These are phyloP conservation scores for Pseudocercospora cruenta DNA, from an alignment of 2,329 filamentous ascomycete species.

Conservation along the genomic window DNA sequence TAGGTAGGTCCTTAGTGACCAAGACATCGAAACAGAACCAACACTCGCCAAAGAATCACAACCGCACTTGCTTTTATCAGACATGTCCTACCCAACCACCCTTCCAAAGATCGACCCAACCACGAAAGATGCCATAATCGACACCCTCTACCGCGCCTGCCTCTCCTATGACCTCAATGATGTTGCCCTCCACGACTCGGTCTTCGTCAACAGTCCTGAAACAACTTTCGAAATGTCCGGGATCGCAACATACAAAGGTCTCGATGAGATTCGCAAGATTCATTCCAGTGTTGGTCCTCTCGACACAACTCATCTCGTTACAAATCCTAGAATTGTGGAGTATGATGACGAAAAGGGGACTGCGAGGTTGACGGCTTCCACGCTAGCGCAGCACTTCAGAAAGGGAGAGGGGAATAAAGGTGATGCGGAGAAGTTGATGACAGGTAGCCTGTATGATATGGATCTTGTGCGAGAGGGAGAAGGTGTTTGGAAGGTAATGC, in stretches of 20 bases:
- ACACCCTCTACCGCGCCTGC: slow-evolving; percentile 39
- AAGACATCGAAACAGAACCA: no score
- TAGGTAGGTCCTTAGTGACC: no score
- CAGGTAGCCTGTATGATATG: slow-evolving; percentile 36
- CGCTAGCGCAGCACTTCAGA: slow-evolving; percentile 37
- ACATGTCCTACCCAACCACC: no score
- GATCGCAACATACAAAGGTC: slow-evolving; percentile 28
- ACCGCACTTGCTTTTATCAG: no score
- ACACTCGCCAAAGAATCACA: no score
- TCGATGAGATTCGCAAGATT: slow-evolving; percentile 27
- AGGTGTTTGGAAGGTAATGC: slow-evolving; percentile 43
- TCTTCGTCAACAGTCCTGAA: slow-evolving; percentile 27
- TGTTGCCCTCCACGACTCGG: slow-evolving; percentile 37
- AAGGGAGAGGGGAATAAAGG: slow-evolving; percentile 34
- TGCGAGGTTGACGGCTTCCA: slow-evolving; percentile 34
- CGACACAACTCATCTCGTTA: slow-evolving; percentile 42
- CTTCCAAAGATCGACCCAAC: no score
- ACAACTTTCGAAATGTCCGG: slow-evolving; percentile 28
- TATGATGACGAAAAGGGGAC: slow-evolving; percentile 30
- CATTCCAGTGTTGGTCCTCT: slow-evolving; percentile 32
- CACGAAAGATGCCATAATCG: slow-evolving; percentile 37
- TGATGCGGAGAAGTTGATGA: slow-evolving; percentile 31
- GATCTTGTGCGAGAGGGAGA: slow-evolving; percentile 38
- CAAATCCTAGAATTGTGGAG: slow-evolving; percentile 37
- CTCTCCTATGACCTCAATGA: slow-evolving; percentile 37